Percentiles rank a stretch among this genome's conserved stretches.
phyloP scores from a whole-genome alignment of 2,329 filamentous ascomycete species.

The Madurella mycetomatis region DNA sequence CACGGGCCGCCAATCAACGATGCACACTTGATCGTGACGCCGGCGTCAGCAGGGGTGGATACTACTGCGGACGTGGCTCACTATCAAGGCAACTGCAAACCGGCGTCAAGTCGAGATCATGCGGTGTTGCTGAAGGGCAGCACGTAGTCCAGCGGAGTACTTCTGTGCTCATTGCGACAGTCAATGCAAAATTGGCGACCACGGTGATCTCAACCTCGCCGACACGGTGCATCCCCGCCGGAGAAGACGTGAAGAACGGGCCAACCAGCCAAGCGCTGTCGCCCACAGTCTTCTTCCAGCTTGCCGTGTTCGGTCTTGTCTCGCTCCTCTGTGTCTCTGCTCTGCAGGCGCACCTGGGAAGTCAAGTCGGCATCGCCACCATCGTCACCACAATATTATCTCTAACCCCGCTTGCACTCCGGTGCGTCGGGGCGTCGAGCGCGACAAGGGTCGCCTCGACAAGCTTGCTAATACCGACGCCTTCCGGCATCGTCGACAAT shows the following conservation, averaged over 20 bases:
- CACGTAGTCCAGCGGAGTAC: conserved; percentile 3
- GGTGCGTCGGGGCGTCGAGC: conserved; percentile 8
- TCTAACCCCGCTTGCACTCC: conserved; percentile 15
- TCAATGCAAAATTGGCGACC: conserved; percentile 11
- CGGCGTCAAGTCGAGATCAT: neutral
- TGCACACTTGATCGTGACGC: neutral
- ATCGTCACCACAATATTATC: conserved; percentile 19
- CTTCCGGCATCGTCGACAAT: conserved; percentile 16
- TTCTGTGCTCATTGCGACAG: neutral
- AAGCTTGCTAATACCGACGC: conserved; percentile 11
- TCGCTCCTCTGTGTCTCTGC: conserved; percentile 22
- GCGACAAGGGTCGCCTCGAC: conserved; percentile 11
- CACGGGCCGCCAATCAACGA: neutral
- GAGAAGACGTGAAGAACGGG: conserved; percentile 6
- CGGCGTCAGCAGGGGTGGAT: neutral
- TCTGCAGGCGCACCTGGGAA: conserved; percentile 14
- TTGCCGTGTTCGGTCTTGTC: conserved; percentile 28
- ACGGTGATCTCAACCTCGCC: conserved; percentile 21
- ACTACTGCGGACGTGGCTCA: neutral
- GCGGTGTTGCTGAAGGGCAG: neutral
- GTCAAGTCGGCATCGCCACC: conserved; percentile 17
- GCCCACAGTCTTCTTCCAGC: conserved; percentile 14
- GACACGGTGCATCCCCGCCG: conserved; percentile 19
- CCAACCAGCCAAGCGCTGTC: neutral
- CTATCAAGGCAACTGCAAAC: neutral